These are phyloP conservation scores for Scheffersomyces insectosa DNA, from an alignment of 1,139 yeast genomes.

Conservation along the genomic window DNA sequence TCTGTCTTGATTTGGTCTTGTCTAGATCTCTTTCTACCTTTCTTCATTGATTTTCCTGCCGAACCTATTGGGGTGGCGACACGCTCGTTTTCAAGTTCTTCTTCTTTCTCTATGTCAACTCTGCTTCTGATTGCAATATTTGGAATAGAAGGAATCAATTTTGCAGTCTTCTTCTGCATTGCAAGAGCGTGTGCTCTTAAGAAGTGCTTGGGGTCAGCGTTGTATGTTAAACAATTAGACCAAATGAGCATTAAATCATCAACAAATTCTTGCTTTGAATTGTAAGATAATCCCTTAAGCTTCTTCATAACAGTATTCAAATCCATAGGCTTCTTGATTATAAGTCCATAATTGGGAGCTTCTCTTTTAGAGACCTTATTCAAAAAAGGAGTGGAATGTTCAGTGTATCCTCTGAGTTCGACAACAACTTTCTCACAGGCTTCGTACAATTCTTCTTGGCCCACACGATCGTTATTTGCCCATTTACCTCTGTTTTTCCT, in stretches of 20 bases:
- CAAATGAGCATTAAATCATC: slow-evolving; percentile 93
- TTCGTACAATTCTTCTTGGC: slow-evolving; percentile 96
- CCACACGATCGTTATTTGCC: slow-evolving; percentile 92
- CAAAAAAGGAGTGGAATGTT: slow-evolving; percentile 93
- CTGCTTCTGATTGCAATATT: slow-evolving; percentile 80
- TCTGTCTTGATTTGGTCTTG: slow-evolving; percentile 38
- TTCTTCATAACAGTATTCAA: slow-evolving; percentile 91
- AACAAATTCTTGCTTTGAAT: slow-evolving; percentile 83
- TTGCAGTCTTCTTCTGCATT: slow-evolving; percentile 86
- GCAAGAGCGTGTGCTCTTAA: slow-evolving; percentile 90
- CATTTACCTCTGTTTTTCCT: slow-evolving; percentile 94
- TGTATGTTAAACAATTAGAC: slow-evolving; percentile 90
- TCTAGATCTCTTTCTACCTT: slow-evolving; percentile 45
- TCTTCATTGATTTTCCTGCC: slow-evolving; percentile 39
- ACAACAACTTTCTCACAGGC: slow-evolving; percentile 94
- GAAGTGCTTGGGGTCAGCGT: slow-evolving; percentile 94
- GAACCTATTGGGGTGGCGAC: slow-evolving; percentile 30
- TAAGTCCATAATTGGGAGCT: slow-evolving; percentile 91
- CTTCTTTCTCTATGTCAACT: slow-evolving; percentile 84
- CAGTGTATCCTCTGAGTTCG: slow-evolving; percentile 89
- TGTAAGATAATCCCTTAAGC: slow-evolving; percentile 76
- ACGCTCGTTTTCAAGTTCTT: slow-evolving; percentile 35
- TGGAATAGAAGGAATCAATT: slow-evolving; percentile 81
- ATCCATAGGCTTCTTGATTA: slow-evolving; percentile 96
- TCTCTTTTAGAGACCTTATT: slow-evolving; percentile 95